phyloP scores from a whole-genome alignment of 1,284 basidiomycete species.

The Sporisorium sorghi region DNA sequence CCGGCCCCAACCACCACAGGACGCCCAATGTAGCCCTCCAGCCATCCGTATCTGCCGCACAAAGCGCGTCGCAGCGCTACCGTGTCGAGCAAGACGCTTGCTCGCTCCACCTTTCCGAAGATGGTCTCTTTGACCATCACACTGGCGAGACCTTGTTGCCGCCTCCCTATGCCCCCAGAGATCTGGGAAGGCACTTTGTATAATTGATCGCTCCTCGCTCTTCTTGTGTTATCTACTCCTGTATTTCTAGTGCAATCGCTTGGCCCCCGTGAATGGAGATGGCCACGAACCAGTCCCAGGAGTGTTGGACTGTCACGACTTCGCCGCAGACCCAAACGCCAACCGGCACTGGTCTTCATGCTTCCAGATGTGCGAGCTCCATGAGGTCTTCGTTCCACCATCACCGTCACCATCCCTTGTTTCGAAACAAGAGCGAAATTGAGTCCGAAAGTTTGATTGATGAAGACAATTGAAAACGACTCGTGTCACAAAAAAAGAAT shows the following conservation, averaged over 20 bases:
- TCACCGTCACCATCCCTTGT: too few relatives aligned
- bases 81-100: conserved; percentile 42
- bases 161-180: conserved; percentile 35
- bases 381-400: too few relatives aligned
- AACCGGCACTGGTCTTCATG: too few relatives aligned
- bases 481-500: too few relatives aligned
- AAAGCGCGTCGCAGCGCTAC: conserved; percentile 13
- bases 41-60: conserved; percentile 4
- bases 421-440: too few relatives aligned
- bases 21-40: not conserved
- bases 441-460: too few relatives aligned
- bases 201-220: conserved; percentile 3
- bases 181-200: conserved; percentile 28
- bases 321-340: too few relatives aligned
- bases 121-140: conserved; percentile 32
- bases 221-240: not conserved
- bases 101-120: conserved; percentile 32
- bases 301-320: too few relatives aligned
- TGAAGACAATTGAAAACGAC: too few relatives aligned
- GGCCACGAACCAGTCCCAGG: not conserved
- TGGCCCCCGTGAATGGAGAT: not conserved
- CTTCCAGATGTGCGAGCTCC: too few relatives aligned
- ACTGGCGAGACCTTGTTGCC: conserved; percentile 40
- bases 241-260: not conserved
- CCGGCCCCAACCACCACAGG: not conserved